Percentiles rank a stretch among this genome's conserved stretches.
phyloP scores from a whole-genome alignment of 805 yeast genomes.

The Dipodascopsis uninucleata region DNA sequence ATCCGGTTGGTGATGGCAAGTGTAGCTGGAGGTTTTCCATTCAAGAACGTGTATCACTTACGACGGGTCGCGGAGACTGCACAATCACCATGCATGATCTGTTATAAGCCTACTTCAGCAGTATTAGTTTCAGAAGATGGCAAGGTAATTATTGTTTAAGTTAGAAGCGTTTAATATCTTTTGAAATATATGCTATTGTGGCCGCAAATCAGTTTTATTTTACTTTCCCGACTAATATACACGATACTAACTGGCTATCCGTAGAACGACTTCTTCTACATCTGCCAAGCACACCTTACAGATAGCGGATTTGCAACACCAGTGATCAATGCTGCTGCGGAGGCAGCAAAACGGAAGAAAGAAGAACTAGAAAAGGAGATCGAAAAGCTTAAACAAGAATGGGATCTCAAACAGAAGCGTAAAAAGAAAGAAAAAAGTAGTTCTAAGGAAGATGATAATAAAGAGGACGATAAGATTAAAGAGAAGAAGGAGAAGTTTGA shows the following conservation, averaged over 20 bases:
- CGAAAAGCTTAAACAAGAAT: slow-evolving; percentile 34
- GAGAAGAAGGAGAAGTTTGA: slow-evolving; percentile 29
- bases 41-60: slow-evolving; percentile 44
- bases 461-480: slow-evolving; percentile 19
- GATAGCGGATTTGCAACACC: slow-evolving; percentile 50
- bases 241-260: not conserved
- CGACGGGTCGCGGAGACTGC: slow-evolving; percentile 47
- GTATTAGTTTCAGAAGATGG: slow-evolving; percentile 49
- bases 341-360: slow-evolving; percentile 31
- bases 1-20: not conserved
- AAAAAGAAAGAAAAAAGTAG: slow-evolving; percentile 26
- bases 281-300: slow-evolving; percentile 48
- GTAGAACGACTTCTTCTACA: slow-evolving; percentile 49
- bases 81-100: slow-evolving; percentile 48
- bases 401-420: slow-evolving; percentile 31
- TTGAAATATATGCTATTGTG: not conserved
- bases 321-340: slow-evolving; percentile 41
- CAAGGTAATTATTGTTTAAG: slow-evolving; percentile 25
- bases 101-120: slow-evolving; percentile 50
- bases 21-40: slow-evolving; percentile 27
- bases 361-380: slow-evolving; percentile 35
- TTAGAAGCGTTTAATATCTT: not conserved
- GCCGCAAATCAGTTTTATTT: not conserved
- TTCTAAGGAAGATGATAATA: slow-evolving; percentile 20
- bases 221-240: not conserved